Conservation (phyloP, 352 stramenopile species). For the Phytophthora capsici region DNA sequence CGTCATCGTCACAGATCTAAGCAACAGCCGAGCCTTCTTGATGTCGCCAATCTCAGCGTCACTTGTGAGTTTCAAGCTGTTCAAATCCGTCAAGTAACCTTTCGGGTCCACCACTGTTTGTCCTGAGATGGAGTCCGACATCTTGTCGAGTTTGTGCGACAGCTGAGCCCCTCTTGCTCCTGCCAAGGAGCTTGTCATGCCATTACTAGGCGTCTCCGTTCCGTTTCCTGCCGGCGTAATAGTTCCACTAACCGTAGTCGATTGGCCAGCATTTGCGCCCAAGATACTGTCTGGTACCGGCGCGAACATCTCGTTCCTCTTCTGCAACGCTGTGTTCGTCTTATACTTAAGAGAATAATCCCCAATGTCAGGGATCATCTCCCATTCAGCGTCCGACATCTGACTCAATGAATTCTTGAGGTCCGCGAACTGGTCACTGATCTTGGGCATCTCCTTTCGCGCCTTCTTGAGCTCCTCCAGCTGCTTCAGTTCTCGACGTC, state of each 20-base stretch:
- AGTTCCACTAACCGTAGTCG: slow-evolving; percentile 49
- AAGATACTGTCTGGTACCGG: slow-evolving; percentile 95
- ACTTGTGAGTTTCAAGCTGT: slow-evolving; percentile 93
- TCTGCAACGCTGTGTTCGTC: slow-evolving; percentile 90
- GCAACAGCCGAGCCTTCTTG: slow-evolving; percentile 96
- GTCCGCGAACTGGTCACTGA: slow-evolving; percentile 98
- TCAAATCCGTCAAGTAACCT: slow-evolving; percentile 98
- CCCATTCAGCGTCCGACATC: slow-evolving; percentile 96
- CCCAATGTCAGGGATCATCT: slow-evolving; percentile 96
- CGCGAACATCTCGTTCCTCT: slow-evolving; percentile 95
- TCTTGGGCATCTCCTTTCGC: slow-evolving; percentile 90
- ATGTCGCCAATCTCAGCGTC: slow-evolving; percentile 98
- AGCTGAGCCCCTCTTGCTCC: slow-evolving; percentile 94
- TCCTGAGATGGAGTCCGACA: slow-evolving; percentile 95
- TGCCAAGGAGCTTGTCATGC: slow-evolving; percentile 80
- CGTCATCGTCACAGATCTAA: slow-evolving; percentile 97
- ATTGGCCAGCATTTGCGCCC: slow-evolving; percentile 49
- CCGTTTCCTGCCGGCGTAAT: slow-evolving; percentile 56
- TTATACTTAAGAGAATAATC: slow-evolving; percentile 96
- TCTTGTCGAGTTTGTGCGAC: slow-evolving; percentile 96
- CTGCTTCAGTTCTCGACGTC: slow-evolving; percentile 82
- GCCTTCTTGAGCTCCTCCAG: slow-evolving; percentile 90
- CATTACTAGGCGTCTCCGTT: slow-evolving; percentile 56
- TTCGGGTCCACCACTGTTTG: slow-evolving; percentile 98
- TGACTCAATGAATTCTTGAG: slow-evolving; percentile 93